Base-by-base conservation (phyloP, 2,329 filamentous ascomycete genomes). In the Diaporthe vexans region DNA sequence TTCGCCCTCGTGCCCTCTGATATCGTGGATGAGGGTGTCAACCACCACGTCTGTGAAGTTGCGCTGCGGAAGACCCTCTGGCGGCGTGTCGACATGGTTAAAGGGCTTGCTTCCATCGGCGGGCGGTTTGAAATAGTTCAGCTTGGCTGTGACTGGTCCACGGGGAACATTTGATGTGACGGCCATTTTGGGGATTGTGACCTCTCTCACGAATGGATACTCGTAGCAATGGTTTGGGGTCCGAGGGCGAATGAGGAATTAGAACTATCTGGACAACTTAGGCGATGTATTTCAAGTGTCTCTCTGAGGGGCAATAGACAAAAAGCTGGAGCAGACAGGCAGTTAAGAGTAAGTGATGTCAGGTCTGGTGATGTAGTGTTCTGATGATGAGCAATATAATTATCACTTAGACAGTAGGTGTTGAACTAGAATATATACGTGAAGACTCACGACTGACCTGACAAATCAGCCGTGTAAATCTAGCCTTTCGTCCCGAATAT, bases 121-220 rank as follows among this genome's bases (percentile, higher is more conserved):
- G 0, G 94, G 93, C 0, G 89, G 87, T 15, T 81, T 77, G 83
- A 89, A 94, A 87, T 93, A 95, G 84, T 90, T 88, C 43, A 95
- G 85, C n/a, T 82, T 83, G 13, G 92, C 88, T 61, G 86, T 86
- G 75, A 93, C 89, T 77, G 90, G 86, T 76, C 94, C 94, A 73
- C 90, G 84, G 52, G 88, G 88, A 17, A 88, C 80, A 26, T 75
- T 72, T 58, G 83, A 81, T 57, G 83, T 78, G 78, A 85, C 82
- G 77, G 84, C 82, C 85, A 87, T 86, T 75, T 73, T 78, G 73
- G 77, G 13, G 29, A 26, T 4, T 71, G 7, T 37, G 33, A 13
- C 26, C 3, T 37, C 24, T 13, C 29, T 37, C 9, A 51, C 8
- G 6, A 21, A 26, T 24, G 10, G 9, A n/a, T 26, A 10, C 29